These are phyloP conservation scores for Prunus campanulata DNA, from an alignment of 306 rosid genomes.

Conservation along the genomic window DNA sequence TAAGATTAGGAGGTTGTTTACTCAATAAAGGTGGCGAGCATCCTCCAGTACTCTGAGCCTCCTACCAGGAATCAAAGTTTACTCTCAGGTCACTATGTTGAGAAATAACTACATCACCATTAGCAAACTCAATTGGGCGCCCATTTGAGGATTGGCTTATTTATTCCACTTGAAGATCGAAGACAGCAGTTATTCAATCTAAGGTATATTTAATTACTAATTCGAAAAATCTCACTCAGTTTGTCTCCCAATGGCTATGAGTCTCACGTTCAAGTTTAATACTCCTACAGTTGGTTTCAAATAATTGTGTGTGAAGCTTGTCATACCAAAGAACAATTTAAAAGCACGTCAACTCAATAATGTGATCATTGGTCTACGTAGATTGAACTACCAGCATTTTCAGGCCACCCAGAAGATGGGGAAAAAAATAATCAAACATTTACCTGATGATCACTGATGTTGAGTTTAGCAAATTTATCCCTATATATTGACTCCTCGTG, in stretches of 20 bases:
- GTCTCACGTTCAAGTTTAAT: background rate
- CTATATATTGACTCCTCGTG: conserved; percentile 48
- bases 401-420: conserved; percentile 2
- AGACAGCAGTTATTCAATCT: background rate
- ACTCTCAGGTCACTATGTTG: conserved; percentile 35
- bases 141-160: conserved; percentile 24
- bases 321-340: background rate
- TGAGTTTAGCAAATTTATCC: conserved; percentile 62
- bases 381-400: background rate
- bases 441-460: conserved; percentile 55
- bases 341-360: background rate
- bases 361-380: background rate
- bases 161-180: background rate
- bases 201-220: background rate
- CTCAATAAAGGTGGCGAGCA: conserved; percentile 42
- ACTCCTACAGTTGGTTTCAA: too few relatives aligned
- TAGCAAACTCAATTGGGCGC: conserved; percentile 24
- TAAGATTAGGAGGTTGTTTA: conserved; percentile 38
- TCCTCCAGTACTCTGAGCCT: conserved; percentile 56
- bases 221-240: background rate
- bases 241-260: background rate
- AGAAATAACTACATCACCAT: conserved; percentile 25
- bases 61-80: conserved; percentile 61
- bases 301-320: background rate
- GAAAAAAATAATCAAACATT: conserved; percentile 3